phyloP scores from a whole-genome alignment of 2,329 filamentous ascomycete species.

The Phaeosphaeriaceae sp. region DNA sequence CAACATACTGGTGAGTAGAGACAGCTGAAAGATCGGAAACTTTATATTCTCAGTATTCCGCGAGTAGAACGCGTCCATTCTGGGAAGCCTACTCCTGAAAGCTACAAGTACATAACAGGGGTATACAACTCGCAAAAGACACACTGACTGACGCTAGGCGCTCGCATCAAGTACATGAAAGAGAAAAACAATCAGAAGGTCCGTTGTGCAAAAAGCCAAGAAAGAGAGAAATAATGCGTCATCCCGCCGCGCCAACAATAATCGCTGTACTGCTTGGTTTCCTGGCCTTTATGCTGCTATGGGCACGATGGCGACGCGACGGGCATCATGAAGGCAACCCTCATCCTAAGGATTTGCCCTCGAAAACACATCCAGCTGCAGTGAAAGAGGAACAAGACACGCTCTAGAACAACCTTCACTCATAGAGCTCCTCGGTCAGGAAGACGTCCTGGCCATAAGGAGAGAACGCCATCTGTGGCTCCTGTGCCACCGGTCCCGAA shows the following conservation, averaged over 20 bases:
- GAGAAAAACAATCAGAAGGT: neutral
- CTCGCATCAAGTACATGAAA: neutral
- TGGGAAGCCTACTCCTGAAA: neutral
- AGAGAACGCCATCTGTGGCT: no score
- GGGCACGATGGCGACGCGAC: slow-evolving; percentile 29
- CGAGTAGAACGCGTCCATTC: neutral
- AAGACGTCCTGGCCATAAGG: no score
- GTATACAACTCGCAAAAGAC: neutral
- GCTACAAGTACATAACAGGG: neutral
- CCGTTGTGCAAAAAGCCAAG: neutral
- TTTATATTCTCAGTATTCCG: neutral
- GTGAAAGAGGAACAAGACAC: neutral
- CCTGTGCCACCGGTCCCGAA: no score
- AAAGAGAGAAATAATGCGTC: slow-evolving; percentile 32
- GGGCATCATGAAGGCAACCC: slow-evolving; percentile 48
- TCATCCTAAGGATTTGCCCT: slow-evolving; percentile 39
- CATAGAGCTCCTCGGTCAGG: neutral
- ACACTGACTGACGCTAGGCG: neutral
- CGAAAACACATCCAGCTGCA: neutral
- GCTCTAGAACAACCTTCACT: neutral
- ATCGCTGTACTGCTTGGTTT: slow-evolving; percentile 42
- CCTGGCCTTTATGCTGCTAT: slow-evolving; percentile 35
- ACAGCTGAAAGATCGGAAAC: neutral
- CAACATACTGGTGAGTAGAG: neutral
- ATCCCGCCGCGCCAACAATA: slow-evolving; percentile 43